phyloP scores from a whole-genome alignment of 108 stramenopile genomes.

The Mediolabrus comicus region DNA sequence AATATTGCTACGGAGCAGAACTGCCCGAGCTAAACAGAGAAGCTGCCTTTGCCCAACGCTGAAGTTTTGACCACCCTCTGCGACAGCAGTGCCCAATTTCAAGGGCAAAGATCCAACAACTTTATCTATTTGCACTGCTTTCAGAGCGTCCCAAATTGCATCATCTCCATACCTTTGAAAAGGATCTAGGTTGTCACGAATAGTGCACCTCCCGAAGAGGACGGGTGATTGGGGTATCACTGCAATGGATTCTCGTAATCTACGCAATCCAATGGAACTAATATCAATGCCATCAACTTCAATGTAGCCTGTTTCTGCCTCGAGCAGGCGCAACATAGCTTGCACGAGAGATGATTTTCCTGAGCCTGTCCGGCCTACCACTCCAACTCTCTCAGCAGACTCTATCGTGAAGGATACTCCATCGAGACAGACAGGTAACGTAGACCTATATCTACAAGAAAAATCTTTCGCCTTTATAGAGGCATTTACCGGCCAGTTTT shows the following conservation, averaged over 20 bases:
- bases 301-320: conserved; percentile 24
- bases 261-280: conserved; percentile 2
- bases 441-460: conserved; percentile 68
- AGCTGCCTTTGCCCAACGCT: conserved; percentile 67
- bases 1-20: conserved; percentile 36
- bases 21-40: conserved; percentile 61
- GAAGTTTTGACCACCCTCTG: conserved; percentile 60
- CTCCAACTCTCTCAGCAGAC: conserved; percentile 72
- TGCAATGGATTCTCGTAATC: conserved; percentile 8
- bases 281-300: conserved; percentile 14
- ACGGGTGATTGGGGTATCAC: conserved; percentile 27
- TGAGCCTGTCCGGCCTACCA: conserved; percentile 39
- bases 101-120: conserved; percentile 31
- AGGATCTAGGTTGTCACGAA: conserved; percentile 18
- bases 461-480: conserved; percentile 60
- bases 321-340: conserved; percentile 60
- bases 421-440: conserved; percentile 71
- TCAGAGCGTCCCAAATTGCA: conserved; percentile 38
- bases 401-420: conserved; percentile 63
- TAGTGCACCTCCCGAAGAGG: conserved; percentile 7
- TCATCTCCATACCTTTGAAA: conserved; percentile 12
- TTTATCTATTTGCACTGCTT: conserved; percentile 40
- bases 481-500: conserved; percentile 74
- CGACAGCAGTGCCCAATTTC: conserved; percentile 25
- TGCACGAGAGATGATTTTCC: conserved; percentile 34